phyloP scores from a whole-genome alignment of 2,329 filamentous ascomycete species.

The Colletotrichum costaricense region DNA sequence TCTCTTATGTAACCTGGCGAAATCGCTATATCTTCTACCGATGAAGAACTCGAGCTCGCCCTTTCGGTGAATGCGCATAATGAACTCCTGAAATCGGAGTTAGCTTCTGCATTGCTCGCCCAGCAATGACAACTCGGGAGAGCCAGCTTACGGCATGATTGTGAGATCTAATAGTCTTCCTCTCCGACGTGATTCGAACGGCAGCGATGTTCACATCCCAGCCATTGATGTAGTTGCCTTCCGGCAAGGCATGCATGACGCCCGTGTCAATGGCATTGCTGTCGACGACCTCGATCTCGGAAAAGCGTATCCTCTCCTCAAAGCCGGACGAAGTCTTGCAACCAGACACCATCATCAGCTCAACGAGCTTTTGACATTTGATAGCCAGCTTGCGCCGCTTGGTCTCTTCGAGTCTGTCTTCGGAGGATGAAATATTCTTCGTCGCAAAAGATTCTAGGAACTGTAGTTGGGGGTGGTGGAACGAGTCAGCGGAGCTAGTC shows the following conservation, averaged over 20 bases:
- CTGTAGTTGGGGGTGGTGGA: slow-evolving; percentile 54
- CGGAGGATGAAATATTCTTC: slow-evolving; percentile 96
- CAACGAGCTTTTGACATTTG: slow-evolving; percentile 95
- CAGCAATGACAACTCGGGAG: neutral
- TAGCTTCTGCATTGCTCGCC: neutral
- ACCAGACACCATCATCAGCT: slow-evolving; percentile 99
- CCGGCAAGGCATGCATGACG: slow-evolving; percentile 85
- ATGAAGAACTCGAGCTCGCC: slow-evolving; percentile 83
- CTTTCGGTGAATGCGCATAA: slow-evolving; percentile 85
- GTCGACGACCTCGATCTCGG: slow-evolving; percentile 96
- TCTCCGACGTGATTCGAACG: slow-evolving; percentile 82
- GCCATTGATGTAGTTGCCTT: slow-evolving; percentile 92
- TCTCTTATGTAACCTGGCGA: slow-evolving; percentile 81
- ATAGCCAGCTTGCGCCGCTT: slow-evolving; percentile 91
- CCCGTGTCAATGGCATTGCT: slow-evolving; percentile 92
- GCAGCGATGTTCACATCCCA: slow-evolving; percentile 98
- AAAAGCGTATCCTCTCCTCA: slow-evolving; percentile 96
- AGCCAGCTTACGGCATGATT: slow-evolving; percentile 83
- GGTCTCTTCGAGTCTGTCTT: slow-evolving; percentile 95
- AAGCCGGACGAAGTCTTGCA: slow-evolving; percentile 96
- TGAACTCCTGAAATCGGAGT: slow-evolving; percentile 76
- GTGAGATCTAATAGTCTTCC: slow-evolving; percentile 89
- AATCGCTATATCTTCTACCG: slow-evolving; percentile 89
- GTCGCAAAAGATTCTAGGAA: slow-evolving; percentile 97
- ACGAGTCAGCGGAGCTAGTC: slow-evolving; percentile 28